phyloP scores from a whole-genome alignment of 106 monocot genomes.

The Cymbidium sinense region DNA sequence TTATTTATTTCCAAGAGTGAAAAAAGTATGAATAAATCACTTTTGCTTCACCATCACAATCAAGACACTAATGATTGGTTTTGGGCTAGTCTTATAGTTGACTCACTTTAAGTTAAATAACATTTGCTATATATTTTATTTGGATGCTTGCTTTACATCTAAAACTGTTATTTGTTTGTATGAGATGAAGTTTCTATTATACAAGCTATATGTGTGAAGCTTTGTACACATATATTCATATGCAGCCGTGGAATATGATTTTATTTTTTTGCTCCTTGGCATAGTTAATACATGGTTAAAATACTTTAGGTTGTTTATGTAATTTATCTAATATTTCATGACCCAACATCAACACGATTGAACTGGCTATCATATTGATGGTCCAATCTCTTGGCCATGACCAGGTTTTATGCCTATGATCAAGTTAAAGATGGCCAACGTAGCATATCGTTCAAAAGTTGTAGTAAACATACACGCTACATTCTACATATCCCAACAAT shows the following conservation, averaged over 20 bases:
- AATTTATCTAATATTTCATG: not conserved
- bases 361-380: not conserved
- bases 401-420: not conserved
- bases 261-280: not conserved
- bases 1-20: not conserved
- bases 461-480: not conserved
- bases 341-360: not conserved
- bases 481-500: not conserved
- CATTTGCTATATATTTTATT: too few species aligned
- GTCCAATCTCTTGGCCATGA: not conserved
- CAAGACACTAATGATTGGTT: not conserved
- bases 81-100: too few species aligned
- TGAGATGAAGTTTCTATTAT: not conserved
- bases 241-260: not conserved
- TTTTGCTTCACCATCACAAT: not conserved
- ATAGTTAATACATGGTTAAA: not conserved
- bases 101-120: too few species aligned
- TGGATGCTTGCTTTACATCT: not conserved
- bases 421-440: not conserved
- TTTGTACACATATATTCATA: not conserved
- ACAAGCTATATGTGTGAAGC: not conserved
- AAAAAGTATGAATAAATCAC: not conserved
- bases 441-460: not conserved
- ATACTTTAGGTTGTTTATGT: not conserved
- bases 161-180: not conserved